phyloP scores from a whole-genome alignment of 73 alveolate species.

The Uronychia setigera region DNA sequence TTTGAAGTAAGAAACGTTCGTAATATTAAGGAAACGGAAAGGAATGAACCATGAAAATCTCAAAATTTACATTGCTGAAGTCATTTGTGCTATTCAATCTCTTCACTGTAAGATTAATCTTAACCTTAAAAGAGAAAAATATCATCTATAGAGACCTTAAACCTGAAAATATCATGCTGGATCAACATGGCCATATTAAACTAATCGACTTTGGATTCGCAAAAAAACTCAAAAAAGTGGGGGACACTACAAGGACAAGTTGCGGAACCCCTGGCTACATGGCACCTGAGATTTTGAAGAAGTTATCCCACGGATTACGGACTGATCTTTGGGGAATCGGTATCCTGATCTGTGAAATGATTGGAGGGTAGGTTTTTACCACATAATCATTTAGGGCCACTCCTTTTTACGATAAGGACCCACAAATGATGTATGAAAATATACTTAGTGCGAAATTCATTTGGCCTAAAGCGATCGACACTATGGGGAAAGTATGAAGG shows the following conservation, averaged over 20 bases:
- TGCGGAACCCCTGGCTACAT: slow-evolving; percentile 88
- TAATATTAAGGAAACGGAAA: neutral
- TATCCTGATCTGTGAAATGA: neutral
- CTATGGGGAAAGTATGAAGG: neutral
- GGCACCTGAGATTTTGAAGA: slow-evolving; percentile 79
- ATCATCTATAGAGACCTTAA: slow-evolving; percentile 93
- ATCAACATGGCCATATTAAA: slow-evolving; percentile 90
- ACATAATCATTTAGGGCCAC: neutral
- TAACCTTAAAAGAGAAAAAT: slow-evolving; percentile 49
- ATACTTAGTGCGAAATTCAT: neutral
- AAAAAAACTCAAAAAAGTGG: slow-evolving; percentile 73
- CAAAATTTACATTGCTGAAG: slow-evolving; percentile 88
- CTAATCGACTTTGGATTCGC: slow-evolving; percentile 97
- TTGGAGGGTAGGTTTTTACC: neutral
- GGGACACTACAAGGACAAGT: slow-evolving; percentile 74
- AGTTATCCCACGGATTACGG: neutral
- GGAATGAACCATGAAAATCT: slow-evolving; percentile 54
- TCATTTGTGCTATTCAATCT: slow-evolving; percentile 85
- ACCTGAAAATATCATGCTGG: slow-evolving; percentile 94
- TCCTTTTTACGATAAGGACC: neutral
- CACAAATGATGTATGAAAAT: neutral
- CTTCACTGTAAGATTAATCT: slow-evolving; percentile 52
- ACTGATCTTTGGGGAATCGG: neutral
- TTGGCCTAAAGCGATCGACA: neutral
- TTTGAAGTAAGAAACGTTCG: neutral